Evolutionary conservation across 805 yeast species (phyloP).

Genomic region (Yarrowia yakushimensis): DNA sequence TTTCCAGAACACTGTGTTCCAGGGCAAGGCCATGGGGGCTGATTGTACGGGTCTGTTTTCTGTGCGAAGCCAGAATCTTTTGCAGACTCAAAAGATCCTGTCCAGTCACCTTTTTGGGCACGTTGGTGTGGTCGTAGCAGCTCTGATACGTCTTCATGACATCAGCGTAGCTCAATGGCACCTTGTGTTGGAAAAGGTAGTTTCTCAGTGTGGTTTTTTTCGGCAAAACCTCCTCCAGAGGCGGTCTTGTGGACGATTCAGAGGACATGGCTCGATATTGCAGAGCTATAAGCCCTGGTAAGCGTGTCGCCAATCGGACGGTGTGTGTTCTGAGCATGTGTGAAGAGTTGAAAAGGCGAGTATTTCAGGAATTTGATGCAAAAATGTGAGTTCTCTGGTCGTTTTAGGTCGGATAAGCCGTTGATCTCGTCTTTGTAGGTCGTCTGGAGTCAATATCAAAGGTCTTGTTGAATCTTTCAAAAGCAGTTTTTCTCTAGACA

Average conservation of each 20-base stretch:
- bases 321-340: constrained; percentile 3
- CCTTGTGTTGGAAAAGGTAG: constrained; percentile 32
- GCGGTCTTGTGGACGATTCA: background rate
- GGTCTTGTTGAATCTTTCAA: background rate
- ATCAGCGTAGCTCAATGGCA: constrained; percentile 32
- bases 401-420: background rate
- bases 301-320: background rate
- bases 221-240: constrained; percentile 18
- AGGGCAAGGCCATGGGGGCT: constrained; percentile 55
- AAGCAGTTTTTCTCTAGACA: too few relatives aligned
- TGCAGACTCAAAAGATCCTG: constrained; percentile 66
- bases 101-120: constrained; percentile 50
- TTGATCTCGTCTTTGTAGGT: background rate
- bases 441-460: background rate
- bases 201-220: constrained; percentile 29
- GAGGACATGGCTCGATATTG: background rate
- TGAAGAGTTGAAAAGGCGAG: background rate
- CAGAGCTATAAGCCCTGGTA: background rate
- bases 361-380: background rate
- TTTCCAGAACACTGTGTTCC: constrained; percentile 72
- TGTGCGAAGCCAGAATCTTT: constrained; percentile 56
- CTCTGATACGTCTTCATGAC: constrained; percentile 30
- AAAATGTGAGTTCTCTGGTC: background rate
- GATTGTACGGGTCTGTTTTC: constrained; percentile 57
- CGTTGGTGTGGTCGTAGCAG: constrained; percentile 28